Base-by-base conservation (phyloP, 805 yeast genomes). In the Zygotorulaspora sp. region DNA sequence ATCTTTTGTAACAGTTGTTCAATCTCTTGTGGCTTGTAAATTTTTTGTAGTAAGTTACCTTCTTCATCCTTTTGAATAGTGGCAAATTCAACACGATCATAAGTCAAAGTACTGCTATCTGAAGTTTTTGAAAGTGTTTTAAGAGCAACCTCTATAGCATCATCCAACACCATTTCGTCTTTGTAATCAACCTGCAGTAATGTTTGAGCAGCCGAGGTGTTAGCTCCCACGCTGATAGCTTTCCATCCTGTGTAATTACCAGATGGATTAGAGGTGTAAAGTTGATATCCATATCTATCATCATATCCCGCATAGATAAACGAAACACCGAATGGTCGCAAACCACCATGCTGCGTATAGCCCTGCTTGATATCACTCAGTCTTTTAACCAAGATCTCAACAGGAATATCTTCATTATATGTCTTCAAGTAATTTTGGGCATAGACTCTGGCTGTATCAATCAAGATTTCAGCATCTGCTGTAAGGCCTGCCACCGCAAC, bases 211-310 rank as follows among this genome's bases (percentile, higher is more conserved):
- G 96, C 89, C 6, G 95, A 77, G 47, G 87, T 88, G 67, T 92
- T 92, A 35, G 97, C 96, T 28, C 99, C 99, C 43, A 92, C 89
- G 52, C 87, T 75, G 22, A 96, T 90, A 30, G 98, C 98, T 65
- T 85, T 88, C 99, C 99, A 92, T 17, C 98, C 97, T 14, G 95
- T 78, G 62, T 89, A 92, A 66, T 92, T 92, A 18, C 99, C 99
- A 0, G 96, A 85, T 10, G 99, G 99, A 61, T 92, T 92, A 16
- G 95, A 83, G 5, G 96, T 89, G 67, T 81, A 92, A 49, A 92
- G 71, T 64, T 92, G 98, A 71, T 83, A 92, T 21, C 88, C 88
- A 54, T 80, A 81, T 55, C 86, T 69, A 37, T 87, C 90, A 61
- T 92, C 98, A 57, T 80, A 83, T 6, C 99, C 99, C 5, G 97